Percentiles rank a stretch among this genome's conserved stretches.
Conservation (phyloP, 768 basidiomycete genomes). For the Daedaleopsis nitida region DNA sequence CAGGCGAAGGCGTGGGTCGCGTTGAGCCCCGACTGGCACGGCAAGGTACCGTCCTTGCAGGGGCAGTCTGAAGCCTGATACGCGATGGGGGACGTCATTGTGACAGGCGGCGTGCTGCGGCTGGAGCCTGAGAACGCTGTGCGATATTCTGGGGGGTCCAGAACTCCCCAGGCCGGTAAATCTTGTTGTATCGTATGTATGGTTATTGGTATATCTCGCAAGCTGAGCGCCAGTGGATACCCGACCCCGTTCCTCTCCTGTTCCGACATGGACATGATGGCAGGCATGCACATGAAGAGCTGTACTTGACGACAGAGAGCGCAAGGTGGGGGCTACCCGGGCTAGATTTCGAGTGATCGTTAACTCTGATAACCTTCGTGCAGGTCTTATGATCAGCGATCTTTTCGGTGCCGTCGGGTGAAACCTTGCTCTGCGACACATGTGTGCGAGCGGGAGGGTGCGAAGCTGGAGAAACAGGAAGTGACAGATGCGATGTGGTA, state of each 20-base stretch:
- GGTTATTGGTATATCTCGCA: constrained; percentile 1
- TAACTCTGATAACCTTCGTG: too few relatives aligned
- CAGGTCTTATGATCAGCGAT: too few relatives aligned
- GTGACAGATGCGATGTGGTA: constrained; percentile 11
- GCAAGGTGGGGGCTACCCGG: neutral
- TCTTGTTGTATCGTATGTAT: constrained; percentile 15
- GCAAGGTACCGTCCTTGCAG: neutral
- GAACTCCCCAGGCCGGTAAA: neutral
- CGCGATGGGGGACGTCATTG: neutral
- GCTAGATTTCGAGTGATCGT: too few relatives aligned
- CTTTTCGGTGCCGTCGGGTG: too few relatives aligned
- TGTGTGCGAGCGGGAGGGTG: neutral
- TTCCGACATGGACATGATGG: neutral
- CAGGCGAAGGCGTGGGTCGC: constrained; percentile 7
- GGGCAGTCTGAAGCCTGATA: neutral
- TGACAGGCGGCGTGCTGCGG: neutral
- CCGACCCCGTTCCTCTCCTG: neutral
- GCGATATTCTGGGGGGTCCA: neutral
- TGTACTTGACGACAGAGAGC: too few relatives aligned
- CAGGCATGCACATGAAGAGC: too few relatives aligned
- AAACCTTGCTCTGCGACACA: neutral
- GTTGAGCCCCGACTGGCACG: constrained; percentile 6
- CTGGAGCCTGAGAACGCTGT: neutral
- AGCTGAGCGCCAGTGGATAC: neutral
- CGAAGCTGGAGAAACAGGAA: neutral